phyloP scores from a whole-genome alignment of 2,329 filamentous ascomycete species.

The Phaeosphaeriaceae sp. region DNA sequence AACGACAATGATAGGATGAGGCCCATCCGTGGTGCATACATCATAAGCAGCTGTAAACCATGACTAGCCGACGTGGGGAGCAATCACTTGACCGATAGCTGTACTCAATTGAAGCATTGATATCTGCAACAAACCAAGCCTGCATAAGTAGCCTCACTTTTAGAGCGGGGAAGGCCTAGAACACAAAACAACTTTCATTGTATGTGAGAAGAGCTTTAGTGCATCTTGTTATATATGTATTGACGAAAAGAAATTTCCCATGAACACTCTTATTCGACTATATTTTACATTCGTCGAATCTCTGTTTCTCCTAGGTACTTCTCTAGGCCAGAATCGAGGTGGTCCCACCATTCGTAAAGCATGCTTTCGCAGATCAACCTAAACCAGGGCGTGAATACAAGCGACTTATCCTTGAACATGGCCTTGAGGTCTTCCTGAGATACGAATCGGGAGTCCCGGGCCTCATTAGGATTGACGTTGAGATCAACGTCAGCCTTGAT shows the following conservation, averaged over 20 bases:
- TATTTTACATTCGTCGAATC: conserved; percentile 78
- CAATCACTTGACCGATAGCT: conserved; percentile 30
- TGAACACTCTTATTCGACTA: background rate
- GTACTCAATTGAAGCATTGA: conserved; percentile 12
- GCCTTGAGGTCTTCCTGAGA: conserved; percentile 79
- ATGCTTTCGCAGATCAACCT: conserved; percentile 98
- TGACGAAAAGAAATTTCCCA: background rate
- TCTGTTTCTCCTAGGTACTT: conserved; percentile 84
- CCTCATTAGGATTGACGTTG: conserved; percentile 84
- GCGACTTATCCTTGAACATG: conserved; percentile 79
- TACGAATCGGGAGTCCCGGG: conserved; percentile 83
- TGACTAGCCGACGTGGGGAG: conserved; percentile 33
- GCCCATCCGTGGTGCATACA: too few relatives aligned
- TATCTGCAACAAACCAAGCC: conserved; percentile 21
- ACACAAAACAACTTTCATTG: too few relatives aligned
- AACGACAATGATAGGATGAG: too few relatives aligned
- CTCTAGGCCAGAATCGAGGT: conserved; percentile 79
- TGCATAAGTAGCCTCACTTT: conserved; percentile 33
- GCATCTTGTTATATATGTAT: background rate
- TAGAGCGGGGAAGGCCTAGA: conserved; percentile 13
- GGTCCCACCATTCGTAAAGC: conserved; percentile 97
- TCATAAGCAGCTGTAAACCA: conserved; percentile 17
- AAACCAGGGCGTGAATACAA: conserved; percentile 98
- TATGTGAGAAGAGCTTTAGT: too few relatives aligned
- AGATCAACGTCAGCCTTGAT: conserved; percentile 87